Conservation (phyloP, 2,329 filamentous ascomycete genomes). For the Colletotrichum melonis region DNA sequence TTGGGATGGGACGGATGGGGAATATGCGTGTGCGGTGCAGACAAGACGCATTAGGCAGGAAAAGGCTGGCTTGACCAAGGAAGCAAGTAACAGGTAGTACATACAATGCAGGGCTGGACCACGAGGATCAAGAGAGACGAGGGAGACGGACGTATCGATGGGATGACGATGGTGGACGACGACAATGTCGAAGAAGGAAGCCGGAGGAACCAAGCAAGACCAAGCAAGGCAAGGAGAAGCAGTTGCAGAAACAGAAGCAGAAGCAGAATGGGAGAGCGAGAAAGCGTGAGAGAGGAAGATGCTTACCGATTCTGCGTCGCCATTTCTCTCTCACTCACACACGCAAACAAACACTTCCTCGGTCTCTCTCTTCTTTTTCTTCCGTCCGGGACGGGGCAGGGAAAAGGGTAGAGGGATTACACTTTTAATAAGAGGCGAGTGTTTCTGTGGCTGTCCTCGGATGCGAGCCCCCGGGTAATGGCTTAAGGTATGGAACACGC, state of each 20-base stretch:
- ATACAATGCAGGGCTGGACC: background rate
- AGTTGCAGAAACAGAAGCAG: background rate
- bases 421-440: conserved; percentile 32
- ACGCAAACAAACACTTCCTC: conserved; percentile 11
- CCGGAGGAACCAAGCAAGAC: background rate
- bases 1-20: conserved; percentile 4
- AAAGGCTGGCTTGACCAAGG: background rate
- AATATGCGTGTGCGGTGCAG: background rate
- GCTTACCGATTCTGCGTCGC: conserved; percentile 49
- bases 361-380: conserved; percentile 13
- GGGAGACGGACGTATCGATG: background rate
- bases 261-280: background rate
- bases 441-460: conserved; percentile 31
- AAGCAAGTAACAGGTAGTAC: background rate
- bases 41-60: background rate
- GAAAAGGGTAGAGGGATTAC: conserved; percentile 20
- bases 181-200: background rate
- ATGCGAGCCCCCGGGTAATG: conserved; percentile 25
- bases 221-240: background rate
- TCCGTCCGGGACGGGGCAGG: background rate
- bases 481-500: conserved; percentile 36
- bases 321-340: conserved; percentile 41
- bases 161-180: background rate
- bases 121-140: background rate
- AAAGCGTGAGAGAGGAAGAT: conserved; percentile 16